phyloP scores from a whole-genome alignment of 116 monocot species.

The Posidonia oceanica region DNA sequence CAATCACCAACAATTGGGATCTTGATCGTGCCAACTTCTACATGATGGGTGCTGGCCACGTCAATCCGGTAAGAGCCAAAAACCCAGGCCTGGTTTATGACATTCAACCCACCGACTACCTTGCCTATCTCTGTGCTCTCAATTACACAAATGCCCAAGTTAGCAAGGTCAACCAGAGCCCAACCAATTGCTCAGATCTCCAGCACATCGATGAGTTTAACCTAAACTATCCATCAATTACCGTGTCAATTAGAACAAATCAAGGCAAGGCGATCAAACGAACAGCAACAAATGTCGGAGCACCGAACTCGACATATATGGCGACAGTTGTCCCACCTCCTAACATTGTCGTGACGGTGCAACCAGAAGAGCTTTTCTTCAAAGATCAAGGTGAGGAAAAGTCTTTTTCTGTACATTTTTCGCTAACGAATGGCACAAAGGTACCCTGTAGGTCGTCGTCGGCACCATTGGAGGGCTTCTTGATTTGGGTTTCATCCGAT shows the following conservation, averaged over 20 bases:
- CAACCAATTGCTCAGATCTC: background rate
- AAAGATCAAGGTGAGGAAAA: too few species aligned
- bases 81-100: constrained; percentile 16
- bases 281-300: constrained; percentile 1
- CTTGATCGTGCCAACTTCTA: constrained; percentile 5
- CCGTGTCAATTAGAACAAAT: background rate
- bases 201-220: background rate
- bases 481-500: too few species aligned
- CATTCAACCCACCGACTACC: constrained; percentile 2
- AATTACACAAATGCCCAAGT: constrained; percentile 3
- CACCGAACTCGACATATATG: background rate
- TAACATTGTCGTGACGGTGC: too few species aligned
- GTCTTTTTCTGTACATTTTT: too few species aligned
- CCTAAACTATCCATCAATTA: constrained; percentile 10
- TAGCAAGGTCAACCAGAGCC: background rate
- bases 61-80: constrained; percentile 16
- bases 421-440: too few species aligned
- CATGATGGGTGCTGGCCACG: constrained; percentile 22
- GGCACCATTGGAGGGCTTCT: too few species aligned
- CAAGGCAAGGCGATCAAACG: background rate
- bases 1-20: constrained; percentile 8
- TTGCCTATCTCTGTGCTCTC: constrained; percentile 2
- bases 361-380: too few species aligned
- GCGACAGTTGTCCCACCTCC: background rate
- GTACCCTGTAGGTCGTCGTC: too few species aligned